These are phyloP conservation scores for Viola pubescens DNA, from an alignment of 441 rosid genomes.

Conservation along the genomic window DNA sequence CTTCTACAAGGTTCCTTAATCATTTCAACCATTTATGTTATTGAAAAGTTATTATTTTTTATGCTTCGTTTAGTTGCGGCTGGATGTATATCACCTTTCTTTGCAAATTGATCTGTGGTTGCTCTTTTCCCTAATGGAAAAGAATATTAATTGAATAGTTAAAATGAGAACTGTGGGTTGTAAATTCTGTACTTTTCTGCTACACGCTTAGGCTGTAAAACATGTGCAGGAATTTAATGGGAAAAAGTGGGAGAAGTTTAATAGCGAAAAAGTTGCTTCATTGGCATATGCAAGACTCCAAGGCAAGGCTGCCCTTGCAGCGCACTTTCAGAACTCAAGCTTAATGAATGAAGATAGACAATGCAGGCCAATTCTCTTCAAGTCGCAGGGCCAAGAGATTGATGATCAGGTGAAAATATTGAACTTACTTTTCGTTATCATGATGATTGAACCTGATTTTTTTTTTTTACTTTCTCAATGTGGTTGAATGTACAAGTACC, in stretches of 20 bases:
- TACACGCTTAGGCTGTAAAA: constrained; percentile 5
- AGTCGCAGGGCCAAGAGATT: constrained; percentile 50
- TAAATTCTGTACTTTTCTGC: constrained; percentile 1
- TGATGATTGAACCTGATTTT: background rate
- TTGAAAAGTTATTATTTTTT: background rate
- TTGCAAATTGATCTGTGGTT: background rate
- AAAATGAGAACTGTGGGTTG: background rate
- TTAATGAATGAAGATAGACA: constrained; percentile 64
- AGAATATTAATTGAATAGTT: background rate
- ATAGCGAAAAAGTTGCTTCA: constrained; percentile 72
- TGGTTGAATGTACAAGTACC: background rate
- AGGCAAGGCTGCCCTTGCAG: constrained; percentile 70
- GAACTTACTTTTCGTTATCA: background rate
- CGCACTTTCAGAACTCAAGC: constrained; percentile 72
- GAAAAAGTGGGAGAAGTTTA: constrained; percentile 82
- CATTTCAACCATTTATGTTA: background rate
- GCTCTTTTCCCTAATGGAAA: background rate
- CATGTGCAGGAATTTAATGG: constrained; percentile 62
- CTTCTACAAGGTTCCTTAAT: constrained; percentile 52
- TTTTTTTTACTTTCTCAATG: background rate
- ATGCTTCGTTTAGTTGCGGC: background rate
- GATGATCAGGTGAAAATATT: constrained; percentile 39
- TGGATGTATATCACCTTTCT: background rate
- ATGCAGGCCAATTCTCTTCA: constrained; percentile 58
- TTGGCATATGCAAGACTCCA: constrained; percentile 83